Conservation (phyloP, 2,329 filamentous ascomycete genomes). For the Chaetomiaceae sp. region DNA sequence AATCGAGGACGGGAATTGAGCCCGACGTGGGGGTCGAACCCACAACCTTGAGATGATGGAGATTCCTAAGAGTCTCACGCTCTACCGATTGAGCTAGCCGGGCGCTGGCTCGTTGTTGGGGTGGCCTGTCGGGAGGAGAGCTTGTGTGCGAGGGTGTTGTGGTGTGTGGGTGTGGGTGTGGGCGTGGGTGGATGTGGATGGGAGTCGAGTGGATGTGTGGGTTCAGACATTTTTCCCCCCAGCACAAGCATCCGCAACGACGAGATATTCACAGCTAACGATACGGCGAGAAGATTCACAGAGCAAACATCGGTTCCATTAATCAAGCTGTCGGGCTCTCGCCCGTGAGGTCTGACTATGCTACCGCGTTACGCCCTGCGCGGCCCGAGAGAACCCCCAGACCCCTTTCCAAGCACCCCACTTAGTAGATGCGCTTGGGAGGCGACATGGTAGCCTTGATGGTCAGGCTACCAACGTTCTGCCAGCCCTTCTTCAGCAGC, state of each 20-base stretch:
- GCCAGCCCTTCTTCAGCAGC: slow-evolving; percentile 99
- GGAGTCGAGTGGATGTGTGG: no score
- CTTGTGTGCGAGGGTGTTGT: no score
- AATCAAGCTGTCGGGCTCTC: slow-evolving; percentile 9
- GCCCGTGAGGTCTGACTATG: slow-evolving; percentile 9
- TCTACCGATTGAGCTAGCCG: slow-evolving; percentile 66
- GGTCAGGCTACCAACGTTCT: slow-evolving; percentile 99
- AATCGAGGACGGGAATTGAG: slow-evolving; percentile 22
- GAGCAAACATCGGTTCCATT: slow-evolving; percentile 14
- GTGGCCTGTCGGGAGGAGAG: neutral
- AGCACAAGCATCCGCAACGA: no score
- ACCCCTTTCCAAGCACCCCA: slow-evolving; percentile 8
- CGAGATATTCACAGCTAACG: no score
- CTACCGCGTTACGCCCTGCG: slow-evolving; percentile 11
- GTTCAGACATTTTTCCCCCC: no score
- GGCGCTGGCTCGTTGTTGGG: slow-evolving; percentile 29
- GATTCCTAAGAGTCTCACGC: slow-evolving; percentile 61
- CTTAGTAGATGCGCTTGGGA: slow-evolving; percentile 94
- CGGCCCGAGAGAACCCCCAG: slow-evolving; percentile 5
- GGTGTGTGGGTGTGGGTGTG: no score
- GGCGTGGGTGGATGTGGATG: no score
- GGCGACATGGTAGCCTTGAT: slow-evolving; percentile 99
- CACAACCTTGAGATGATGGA: slow-evolving; percentile 25
- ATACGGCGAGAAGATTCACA: neutral
- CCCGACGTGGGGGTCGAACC: slow-evolving; percentile 26